These are phyloP conservation scores for Cladosporium colombiae DNA, from an alignment of 2,329 filamentous ascomycete genomes.

Conservation along the genomic window DNA sequence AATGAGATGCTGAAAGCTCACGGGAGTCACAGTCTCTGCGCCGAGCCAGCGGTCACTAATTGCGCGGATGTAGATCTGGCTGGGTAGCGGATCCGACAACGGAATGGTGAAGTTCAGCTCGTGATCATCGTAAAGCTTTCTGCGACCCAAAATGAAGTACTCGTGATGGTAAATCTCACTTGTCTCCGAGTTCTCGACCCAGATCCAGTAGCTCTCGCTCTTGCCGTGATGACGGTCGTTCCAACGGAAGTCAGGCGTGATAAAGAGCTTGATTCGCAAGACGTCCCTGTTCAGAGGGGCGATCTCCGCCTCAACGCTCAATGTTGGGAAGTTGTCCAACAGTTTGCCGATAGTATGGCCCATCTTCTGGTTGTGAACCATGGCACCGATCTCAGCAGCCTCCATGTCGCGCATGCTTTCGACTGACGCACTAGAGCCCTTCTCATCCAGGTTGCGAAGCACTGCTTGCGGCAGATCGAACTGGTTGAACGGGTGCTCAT, in stretches of 20 bases:
- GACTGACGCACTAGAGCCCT: slow-evolving; percentile 69
- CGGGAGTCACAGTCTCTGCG: slow-evolving; percentile 89
- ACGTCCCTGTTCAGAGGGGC: slow-evolving; percentile 94
- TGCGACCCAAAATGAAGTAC: slow-evolving; percentile 88
- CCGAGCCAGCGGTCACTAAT: slow-evolving; percentile 96
- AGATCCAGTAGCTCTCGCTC: slow-evolving; percentile 96
- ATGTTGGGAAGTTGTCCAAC: slow-evolving; percentile 86
- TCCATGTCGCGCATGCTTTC: slow-evolving; percentile 93
- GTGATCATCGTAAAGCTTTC: slow-evolving; percentile 92
- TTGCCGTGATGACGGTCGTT: slow-evolving; percentile 91
- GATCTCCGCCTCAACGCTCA: slow-evolving; percentile 89
- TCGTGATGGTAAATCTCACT: slow-evolving; percentile 98
- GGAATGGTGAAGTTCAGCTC: slow-evolving; percentile 98
- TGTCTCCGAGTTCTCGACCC: slow-evolving; percentile 98
- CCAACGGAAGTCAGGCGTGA: slow-evolving; percentile 91
- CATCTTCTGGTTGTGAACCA: slow-evolving; percentile 89
- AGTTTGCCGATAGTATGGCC: slow-evolving; percentile 79
- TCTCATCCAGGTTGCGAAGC: slow-evolving; percentile 81
- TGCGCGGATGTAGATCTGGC: slow-evolving; percentile 92
- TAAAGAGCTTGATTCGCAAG: slow-evolving; percentile 80
- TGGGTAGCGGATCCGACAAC: slow-evolving; percentile 85
- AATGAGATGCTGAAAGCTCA: slow-evolving; percentile 97
- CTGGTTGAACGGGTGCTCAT: slow-evolving; percentile 90
- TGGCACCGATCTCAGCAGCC: slow-evolving; percentile 78
- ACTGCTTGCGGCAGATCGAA: slow-evolving; percentile 87